phyloP scores from a whole-genome alignment of 2,329 filamentous ascomycete genomes.

The Annulohypoxylon truncatum region DNA sequence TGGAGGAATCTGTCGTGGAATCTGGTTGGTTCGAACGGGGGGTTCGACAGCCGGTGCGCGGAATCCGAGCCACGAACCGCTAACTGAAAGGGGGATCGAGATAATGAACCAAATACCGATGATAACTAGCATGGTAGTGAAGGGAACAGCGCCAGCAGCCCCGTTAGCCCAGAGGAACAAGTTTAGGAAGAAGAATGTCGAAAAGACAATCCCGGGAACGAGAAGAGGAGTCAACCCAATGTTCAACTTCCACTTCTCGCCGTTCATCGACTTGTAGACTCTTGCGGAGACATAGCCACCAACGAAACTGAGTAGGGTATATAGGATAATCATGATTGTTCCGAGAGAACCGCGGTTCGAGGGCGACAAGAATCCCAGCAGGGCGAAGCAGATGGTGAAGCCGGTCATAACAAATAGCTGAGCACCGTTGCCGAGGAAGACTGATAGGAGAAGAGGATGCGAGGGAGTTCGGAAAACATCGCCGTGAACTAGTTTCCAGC shows the following conservation, averaged over 20 bases:
- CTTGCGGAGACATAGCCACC: slow-evolving; percentile 91
- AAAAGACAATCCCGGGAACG: slow-evolving; percentile 87
- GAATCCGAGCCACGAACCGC: slow-evolving; percentile 94
- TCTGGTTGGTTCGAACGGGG: slow-evolving; percentile 96
- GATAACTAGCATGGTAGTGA: slow-evolving; percentile 95
- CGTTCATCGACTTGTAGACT: slow-evolving; percentile 93
- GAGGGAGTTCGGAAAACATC: slow-evolving; percentile 94
- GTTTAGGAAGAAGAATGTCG: slow-evolving; percentile 91
- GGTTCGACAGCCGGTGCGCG: slow-evolving; percentile 76
- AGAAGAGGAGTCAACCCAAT: slow-evolving; percentile 88
- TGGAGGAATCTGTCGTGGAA: slow-evolving; percentile 94
- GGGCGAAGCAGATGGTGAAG: slow-evolving; percentile 90
- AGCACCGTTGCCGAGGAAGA: slow-evolving; percentile 91
- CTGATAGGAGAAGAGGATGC: slow-evolving; percentile 83
- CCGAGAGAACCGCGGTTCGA: slow-evolving; percentile 95
- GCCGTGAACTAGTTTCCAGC: slow-evolving; percentile 98
- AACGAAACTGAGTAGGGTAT: slow-evolving; percentile 91
- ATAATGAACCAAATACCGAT: slow-evolving; percentile 97
- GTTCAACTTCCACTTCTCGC: slow-evolving; percentile 94
- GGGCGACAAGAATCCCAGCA: slow-evolving; percentile 93
- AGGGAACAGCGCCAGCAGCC: slow-evolving; percentile 93
- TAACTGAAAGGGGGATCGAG: slow-evolving; percentile 89
- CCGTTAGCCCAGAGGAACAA: slow-evolving; percentile 95
- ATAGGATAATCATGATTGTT: slow-evolving; percentile 92
- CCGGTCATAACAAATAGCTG: slow-evolving; percentile 99